Evolutionary conservation across 306 rosid genomes (phyloP), one percentile per base, ranked within the genome.

Genomic region (Acmispon strigosus): DNA sequence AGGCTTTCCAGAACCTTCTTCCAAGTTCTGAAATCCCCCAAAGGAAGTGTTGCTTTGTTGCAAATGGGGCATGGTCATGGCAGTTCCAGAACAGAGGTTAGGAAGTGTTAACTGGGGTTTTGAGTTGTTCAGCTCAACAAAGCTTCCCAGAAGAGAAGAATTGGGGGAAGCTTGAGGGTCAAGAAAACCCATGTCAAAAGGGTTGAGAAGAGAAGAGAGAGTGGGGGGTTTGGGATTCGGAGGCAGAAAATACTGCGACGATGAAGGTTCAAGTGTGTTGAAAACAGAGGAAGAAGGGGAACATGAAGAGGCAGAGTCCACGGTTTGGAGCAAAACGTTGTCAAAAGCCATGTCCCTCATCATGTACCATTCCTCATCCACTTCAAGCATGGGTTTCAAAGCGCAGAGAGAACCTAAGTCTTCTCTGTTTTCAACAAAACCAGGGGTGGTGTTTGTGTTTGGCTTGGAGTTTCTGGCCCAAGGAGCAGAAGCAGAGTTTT

Each of bases 301-400:
- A 50, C 90, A 86, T 1, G 97, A 85, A 51, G 93, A 84, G 1
- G 94, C 89, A 2, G 94, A 88, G 78, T 87, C 93, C 0, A 88
- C 78, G 1, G 84, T 82, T 64, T 87, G 78, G 7, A 90, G 79
- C 36, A 90, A 63, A 5, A 90, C 74, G 60, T 16, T 49, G 8
- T 89, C 85, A 82, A 88, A 86, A 36, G 76, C 11, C 62, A 84
- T 48, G 68, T 79, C 84, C 39, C 73, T 45, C 50, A 88, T 45
- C 50, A 88, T 48, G 70, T 77, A 93, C 96, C 97, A 93, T 22
- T 93, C 97, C 1, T 81, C 88, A 17, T 88, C 89, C 3, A 78
- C 54, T 20, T 78, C 78, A 7, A 90, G 82, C 85, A 90, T 93
- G 58, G 96, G 85, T 45, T 93, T 85, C 72, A 84, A 84, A 48